Base-by-base conservation (phyloP, 1,284 basidiomycete genomes). In the Sanghuangporus sanghuang region DNA sequence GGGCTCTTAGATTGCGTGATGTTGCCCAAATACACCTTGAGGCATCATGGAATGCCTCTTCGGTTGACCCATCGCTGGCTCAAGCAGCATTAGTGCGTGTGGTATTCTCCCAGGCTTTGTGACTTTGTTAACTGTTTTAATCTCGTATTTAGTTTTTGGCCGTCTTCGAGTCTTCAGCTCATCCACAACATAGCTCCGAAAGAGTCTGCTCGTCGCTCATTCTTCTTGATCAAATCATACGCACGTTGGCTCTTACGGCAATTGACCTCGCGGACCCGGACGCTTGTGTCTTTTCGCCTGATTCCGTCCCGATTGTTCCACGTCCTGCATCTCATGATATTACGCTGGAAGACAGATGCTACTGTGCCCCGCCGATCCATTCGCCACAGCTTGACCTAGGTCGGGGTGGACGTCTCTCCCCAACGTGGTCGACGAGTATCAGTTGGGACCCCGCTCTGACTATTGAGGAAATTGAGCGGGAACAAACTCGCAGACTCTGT, bases 91-190 rank as follows among this genome's bases (percentile, higher is more conserved):
- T 90, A 67, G 89, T 91, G 67, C 69, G 84, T 62, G 36, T 36
- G 14, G 36, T 38, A 23, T 27, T 52, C 6, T 52, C 36, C 76
- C 9, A 39, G n/a, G 18, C 16, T 64, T 55, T 44, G 40, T 40
- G 50, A 50, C n/a, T 27, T 23, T 54, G 21, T 36, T 23, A 36
- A 36, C 48, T 6, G 53, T 42, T 52, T 23, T 35, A 18, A 23
- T 48, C 57, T 56, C 49, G 16, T 9, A 44, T 39, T 56, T 57
- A 92, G 89, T 81, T 91, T 54, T 77, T 92, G 9, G 85, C 87
- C 2, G 75, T 91, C 2, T 92, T 89, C 71, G 90, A 92, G 72
- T 81, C 83, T 0, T 91, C 87, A 1, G 82, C 85, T 6, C 87
- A 92, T 65, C 87, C 88, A 8, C 77, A 81, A 40, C 81, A 89